phyloP scores from a whole-genome alignment of 768 basidiomycete genomes.

The Agaricus subrufescens region DNA sequence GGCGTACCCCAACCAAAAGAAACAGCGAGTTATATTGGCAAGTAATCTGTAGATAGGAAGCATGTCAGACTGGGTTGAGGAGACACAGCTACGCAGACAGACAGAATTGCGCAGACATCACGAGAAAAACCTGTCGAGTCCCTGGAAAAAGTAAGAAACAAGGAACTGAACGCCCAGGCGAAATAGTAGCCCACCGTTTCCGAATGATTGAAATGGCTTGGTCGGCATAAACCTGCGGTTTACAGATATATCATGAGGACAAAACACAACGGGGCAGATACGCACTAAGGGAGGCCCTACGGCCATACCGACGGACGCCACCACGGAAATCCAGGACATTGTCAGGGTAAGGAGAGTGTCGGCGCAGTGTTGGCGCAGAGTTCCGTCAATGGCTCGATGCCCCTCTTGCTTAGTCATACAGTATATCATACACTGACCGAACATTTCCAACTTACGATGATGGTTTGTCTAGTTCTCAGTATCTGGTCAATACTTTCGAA shows the following conservation, averaged over 20 bases:
- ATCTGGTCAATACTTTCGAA: too few species aligned
- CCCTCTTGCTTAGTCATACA: too few species aligned
- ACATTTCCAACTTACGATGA: too few species aligned
- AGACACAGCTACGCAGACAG: constrained; percentile 17
- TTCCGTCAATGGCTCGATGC: neutral
- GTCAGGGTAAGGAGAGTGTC: constrained; percentile 1
- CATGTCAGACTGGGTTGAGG: neutral
- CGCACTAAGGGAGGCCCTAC: constrained; percentile 69
- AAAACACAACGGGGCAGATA: constrained; percentile 2
- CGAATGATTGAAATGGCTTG: constrained; percentile 77
- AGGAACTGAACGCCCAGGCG: neutral
- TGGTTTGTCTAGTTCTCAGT: too few species aligned
- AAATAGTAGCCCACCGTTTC: constrained; percentile 48
- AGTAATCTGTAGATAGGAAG: constrained; percentile 44
- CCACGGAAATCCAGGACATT: constrained; percentile 61
- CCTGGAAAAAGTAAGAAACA: constrained; percentile 31
- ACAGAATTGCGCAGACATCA: constrained; percentile 85
- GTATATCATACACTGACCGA: too few species aligned
- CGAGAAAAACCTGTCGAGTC: constrained; percentile 83
- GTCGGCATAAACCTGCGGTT: constrained; percentile 69
- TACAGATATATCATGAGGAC: constrained; percentile 4
- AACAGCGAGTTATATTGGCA: constrained; percentile 85
- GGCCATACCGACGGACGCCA: constrained; percentile 78
- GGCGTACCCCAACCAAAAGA: constrained; percentile 79
- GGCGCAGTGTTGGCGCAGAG: neutral